Evolutionary conservation across 2,329 filamentous ascomycete species (phyloP), one percentile per base, ranked within the genome.

Genomic region (Parafenestella ontariensis): DNA sequence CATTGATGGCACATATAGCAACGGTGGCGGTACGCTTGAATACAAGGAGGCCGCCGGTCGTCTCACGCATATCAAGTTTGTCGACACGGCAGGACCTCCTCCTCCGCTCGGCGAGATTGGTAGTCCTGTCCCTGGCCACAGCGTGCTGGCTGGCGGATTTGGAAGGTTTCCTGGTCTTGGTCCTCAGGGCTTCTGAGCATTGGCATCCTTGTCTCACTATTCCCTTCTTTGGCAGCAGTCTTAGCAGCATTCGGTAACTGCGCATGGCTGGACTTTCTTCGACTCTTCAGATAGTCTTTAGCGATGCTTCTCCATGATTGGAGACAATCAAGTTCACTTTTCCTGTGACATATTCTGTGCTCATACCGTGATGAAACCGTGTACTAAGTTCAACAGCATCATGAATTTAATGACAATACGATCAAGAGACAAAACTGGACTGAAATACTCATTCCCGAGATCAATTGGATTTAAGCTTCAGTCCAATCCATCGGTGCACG

Each of bases 1-100:
- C 0, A 91, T 96, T 72, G 95, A 95, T 52, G 96, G 89, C 66
- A 73, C 80, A 2, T 86, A 88, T 54, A 98, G 56, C 23, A 72
- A 98, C 67, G 95, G 95, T 41, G 94, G 94, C 40, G 95, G 95
- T n/a, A 89, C 85, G 23, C 96, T 99, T 69, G 87, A 90, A 29
- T 82, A 90, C 59, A 84, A 83, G 56, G 81, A 83, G 34, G 83
- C 86, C 44, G 79, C 76, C 3, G 69, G 70, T 7, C 65, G 64
- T 15, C 69, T 77, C 34, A 71, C 75, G 3, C 63, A 69, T 42
- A 78, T 82, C 61, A 80, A 77, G 59, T 81, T 78, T 61, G 76
- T 78, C 45, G 73, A 76, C 24, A 52, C 58, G 33, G 61, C 64
- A 34, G 65, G 56, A n/a, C 62, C 64, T 26, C 68, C 68, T 9